These are phyloP conservation scores for Schizophyllum commune DNA, from an alignment of 1,284 basidiomycete genomes.

Conservation along the genomic window DNA sequence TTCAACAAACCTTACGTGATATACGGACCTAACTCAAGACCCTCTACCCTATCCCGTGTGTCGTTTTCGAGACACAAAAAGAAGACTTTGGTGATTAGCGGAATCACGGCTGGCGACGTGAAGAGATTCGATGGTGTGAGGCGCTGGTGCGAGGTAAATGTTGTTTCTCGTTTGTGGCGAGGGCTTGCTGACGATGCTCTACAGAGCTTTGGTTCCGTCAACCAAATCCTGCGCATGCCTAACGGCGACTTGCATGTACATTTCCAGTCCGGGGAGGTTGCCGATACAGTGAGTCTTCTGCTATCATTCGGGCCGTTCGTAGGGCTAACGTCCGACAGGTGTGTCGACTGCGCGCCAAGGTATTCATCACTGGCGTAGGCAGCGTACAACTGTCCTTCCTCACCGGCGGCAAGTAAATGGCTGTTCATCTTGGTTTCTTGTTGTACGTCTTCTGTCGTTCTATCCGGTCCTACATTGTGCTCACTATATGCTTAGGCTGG, in stretches of 20 bases:
- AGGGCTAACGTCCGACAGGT: conserved; percentile 34
- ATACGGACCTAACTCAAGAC: conserved; percentile 25
- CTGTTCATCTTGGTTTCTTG: conserved; percentile 20
- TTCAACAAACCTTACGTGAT: conserved; percentile 25
- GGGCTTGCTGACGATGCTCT: conserved; percentile 5
- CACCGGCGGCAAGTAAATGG: conserved; percentile 46
- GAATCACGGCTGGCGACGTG: conserved; percentile 40
- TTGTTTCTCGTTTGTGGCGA: conserved; percentile 2
- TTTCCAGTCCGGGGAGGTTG: conserved; percentile 65
- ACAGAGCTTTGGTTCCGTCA: conserved; percentile 67
- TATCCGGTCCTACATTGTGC: neutral
- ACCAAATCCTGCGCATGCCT: conserved; percentile 58
- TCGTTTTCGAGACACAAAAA: conserved; percentile 38
- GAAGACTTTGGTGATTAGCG: conserved; percentile 48
- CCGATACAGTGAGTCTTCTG: conserved; percentile 53
- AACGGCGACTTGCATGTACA: conserved; percentile 68
- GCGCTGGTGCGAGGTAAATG: conserved; percentile 64
- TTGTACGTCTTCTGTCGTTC: conserved; percentile 8
- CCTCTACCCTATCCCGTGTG: conserved; percentile 30
- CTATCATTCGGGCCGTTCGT: conserved; percentile 4
- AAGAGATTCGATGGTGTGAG: conserved; percentile 48
- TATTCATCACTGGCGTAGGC: conserved; percentile 63
- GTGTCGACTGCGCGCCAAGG: conserved; percentile 65
- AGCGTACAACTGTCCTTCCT: conserved; percentile 71
- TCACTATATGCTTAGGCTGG: no score